phyloP scores from a whole-genome alignment of 306 rosid genomes.

The Rosa multiflora region DNA sequence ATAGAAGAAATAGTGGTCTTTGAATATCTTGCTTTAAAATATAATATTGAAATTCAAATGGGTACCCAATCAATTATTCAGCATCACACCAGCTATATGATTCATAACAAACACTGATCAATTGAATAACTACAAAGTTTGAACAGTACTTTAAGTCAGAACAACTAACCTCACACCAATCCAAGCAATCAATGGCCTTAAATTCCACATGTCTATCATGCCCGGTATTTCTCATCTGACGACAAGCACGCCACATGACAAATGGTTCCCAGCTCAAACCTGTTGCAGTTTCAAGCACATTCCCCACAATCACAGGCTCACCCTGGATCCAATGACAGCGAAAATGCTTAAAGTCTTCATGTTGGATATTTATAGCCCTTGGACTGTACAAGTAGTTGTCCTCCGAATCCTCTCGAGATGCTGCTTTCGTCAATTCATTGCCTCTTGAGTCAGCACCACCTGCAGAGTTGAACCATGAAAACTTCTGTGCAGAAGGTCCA shows the following conservation, averaged over 20 bases:
- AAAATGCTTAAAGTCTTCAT: conserved; percentile 55
- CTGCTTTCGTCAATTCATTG: conserved; percentile 46
- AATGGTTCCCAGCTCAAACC: conserved; percentile 26
- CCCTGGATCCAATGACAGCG: conserved; percentile 79
- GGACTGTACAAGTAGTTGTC: conserved; percentile 68
- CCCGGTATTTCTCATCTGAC: conserved; percentile 37
- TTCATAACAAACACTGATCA: too few species aligned
- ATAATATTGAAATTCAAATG: too few species aligned
- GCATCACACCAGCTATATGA: not conserved
- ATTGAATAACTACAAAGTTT: not conserved
- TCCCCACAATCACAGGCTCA: conserved; percentile 76
- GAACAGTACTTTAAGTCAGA: not conserved
- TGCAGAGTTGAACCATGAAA: conserved; percentile 40
- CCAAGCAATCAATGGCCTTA: conserved; percentile 74
- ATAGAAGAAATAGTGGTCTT: too few species aligned
- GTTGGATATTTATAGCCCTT: conserved; percentile 41
- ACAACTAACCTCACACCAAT: conserved; percentile 71
- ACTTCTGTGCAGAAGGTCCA: conserved; percentile 18
- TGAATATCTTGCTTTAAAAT: too few species aligned
- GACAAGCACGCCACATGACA: conserved; percentile 82
- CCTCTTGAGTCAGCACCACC: conserved; percentile 20
- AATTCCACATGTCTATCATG: conserved; percentile 44
- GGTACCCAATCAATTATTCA: not conserved
- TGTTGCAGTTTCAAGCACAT: conserved; percentile 61
- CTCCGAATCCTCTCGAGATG: conserved; percentile 56